Conservation (phyloP, 176 grass and related monocot species). For the Phyllostachys edulis region DNA sequence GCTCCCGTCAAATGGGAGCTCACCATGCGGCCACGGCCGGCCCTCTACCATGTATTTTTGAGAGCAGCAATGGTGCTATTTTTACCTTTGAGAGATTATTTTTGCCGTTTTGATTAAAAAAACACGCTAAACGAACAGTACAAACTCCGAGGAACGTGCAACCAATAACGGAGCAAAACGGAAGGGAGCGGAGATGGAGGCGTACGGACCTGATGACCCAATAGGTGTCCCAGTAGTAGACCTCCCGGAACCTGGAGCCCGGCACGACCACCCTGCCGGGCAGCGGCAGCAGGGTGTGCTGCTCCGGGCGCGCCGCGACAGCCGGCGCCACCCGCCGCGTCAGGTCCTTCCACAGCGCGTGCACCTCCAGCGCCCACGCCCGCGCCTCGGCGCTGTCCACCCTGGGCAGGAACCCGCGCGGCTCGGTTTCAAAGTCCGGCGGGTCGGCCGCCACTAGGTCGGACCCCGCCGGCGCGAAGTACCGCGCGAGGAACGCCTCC, state of each 20-base stretch:
- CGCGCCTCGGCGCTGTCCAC: slow-evolving; percentile 58
- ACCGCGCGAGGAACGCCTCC: slow-evolving; percentile 37
- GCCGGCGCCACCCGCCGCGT: slow-evolving; percentile 39
- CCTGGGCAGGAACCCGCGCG: slow-evolving; percentile 68
- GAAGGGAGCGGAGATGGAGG: neutral
- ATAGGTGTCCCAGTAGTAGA: slow-evolving; percentile 99
- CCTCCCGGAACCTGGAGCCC: slow-evolving; percentile 80
- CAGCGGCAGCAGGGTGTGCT: slow-evolving; percentile 83
- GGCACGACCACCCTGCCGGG: slow-evolving; percentile 57
- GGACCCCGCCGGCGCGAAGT: slow-evolving; percentile 56
- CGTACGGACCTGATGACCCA: slow-evolving; percentile 74
- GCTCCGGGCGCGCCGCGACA: slow-evolving; percentile 46
- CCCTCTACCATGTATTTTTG: too few species aligned
- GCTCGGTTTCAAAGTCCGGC: slow-evolving; percentile 58
- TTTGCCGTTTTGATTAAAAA: too few species aligned
- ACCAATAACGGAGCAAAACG: neutral
- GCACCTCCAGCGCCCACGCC: slow-evolving; percentile 84
- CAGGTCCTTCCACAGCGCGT: slow-evolving; percentile 77
- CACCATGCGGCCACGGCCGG: too few species aligned
- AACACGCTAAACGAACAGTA: too few species aligned
- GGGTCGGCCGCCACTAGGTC: slow-evolving; percentile 58
- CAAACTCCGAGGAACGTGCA: neutral
- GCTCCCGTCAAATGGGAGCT: too few species aligned
- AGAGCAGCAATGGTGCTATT: too few species aligned
- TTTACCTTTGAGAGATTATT: too few species aligned